Percentiles rank a stretch among this genome's conserved stretches.
These are phyloP conservation scores for Backusella tarrabulga DNA, from an alignment of 192 early-diverging fungal genomes.

Conservation along the genomic window DNA sequence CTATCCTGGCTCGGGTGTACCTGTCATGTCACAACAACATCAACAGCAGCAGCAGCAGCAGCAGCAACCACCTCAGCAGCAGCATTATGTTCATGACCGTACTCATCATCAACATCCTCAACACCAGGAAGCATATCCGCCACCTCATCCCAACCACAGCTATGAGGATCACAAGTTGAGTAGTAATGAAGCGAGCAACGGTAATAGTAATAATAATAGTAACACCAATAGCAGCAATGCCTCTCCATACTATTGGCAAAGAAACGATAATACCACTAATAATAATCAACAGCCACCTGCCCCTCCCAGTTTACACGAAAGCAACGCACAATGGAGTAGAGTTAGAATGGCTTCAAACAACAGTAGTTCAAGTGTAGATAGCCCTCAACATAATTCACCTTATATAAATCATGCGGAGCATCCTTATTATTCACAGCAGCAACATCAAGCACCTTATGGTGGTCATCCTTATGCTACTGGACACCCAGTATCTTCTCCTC, in stretches of 20 bases:
- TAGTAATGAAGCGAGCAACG: background rate
- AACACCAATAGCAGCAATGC: background rate
- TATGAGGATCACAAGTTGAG: slow-evolving; percentile 2
- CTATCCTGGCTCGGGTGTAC: slow-evolving; percentile 9
- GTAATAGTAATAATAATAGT: background rate
- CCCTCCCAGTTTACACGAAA: background rate
- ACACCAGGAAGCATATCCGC: background rate
- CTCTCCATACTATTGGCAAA: slow-evolving; percentile 16
- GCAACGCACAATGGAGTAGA: slow-evolving; percentile 6
- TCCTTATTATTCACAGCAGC: slow-evolving; percentile 14
- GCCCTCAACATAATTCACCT: slow-evolving; percentile 1
- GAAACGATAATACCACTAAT: background rate
- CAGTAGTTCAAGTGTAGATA: slow-evolving; percentile 12
- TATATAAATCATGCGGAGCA: slow-evolving; percentile 11
- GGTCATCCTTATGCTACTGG: background rate
- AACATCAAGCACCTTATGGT: background rate
- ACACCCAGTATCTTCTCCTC: slow-evolving; percentile 1
- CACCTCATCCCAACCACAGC: background rate
- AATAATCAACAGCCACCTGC: background rate
- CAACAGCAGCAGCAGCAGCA: background rate
- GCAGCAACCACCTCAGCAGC: background rate
- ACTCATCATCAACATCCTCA: background rate
- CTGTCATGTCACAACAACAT: slow-evolving; percentile 10
- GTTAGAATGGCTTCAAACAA: slow-evolving; percentile 16
- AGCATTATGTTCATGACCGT: slow-evolving; percentile 17